Conservation (phyloP, 257 asterid species). For the Asclepias syriaca region DNA sequence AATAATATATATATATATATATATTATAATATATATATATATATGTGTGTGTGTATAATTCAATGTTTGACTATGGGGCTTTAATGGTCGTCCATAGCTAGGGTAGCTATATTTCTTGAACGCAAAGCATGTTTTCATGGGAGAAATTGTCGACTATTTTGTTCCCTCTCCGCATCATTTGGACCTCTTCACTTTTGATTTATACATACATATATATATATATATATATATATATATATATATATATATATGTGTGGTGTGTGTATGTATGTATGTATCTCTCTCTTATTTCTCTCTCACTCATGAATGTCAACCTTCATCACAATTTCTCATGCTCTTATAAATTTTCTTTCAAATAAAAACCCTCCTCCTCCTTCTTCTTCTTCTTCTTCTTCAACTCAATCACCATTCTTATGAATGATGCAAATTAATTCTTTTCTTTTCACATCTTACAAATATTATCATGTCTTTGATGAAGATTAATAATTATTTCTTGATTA, state of each 20-base stretch:
- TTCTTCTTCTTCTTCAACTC: too few species aligned
- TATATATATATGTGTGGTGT: too few species aligned
- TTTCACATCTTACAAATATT: background rate
- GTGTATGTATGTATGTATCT: too few species aligned
- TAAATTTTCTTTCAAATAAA: slow-evolving; percentile 4
- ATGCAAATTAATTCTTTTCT: background rate
- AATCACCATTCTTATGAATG: background rate
- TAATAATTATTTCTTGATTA: background rate
- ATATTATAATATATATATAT: too few species aligned
- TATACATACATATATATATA: too few species aligned
- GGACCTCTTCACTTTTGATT: slow-evolving; percentile 15
- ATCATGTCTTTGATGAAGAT: slow-evolving; percentile 21
- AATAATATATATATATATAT: too few species aligned
- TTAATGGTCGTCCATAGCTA: background rate
- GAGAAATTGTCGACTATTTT: slow-evolving; percentile 27
- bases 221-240: too few species aligned
- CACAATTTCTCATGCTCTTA: slow-evolving; percentile 12
- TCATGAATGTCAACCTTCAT: slow-evolving; percentile 22
- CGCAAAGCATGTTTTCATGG: slow-evolving; percentile 33
- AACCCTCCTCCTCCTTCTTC: too few species aligned
- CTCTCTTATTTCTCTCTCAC: slow-evolving; percentile 9
- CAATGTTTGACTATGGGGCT: slow-evolving; percentile 24
- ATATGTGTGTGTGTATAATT: background rate
- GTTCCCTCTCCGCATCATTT: slow-evolving; percentile 30
- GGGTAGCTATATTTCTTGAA: slow-evolving; percentile 18